Conservation (phyloP, 345 rosid genomes). For the Acer negundo region DNA sequence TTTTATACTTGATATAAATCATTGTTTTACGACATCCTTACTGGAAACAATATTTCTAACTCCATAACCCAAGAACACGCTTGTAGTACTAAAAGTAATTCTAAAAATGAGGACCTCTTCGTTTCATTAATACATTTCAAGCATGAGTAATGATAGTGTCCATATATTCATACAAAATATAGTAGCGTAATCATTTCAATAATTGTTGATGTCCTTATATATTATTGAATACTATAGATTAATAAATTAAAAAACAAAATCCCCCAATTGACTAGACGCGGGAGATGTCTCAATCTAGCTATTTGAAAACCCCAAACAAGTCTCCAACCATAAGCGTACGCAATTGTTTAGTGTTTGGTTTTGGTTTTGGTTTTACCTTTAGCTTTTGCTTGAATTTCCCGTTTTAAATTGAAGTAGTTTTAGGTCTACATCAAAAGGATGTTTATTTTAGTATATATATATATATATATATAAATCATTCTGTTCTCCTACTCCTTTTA, state of each 20-base stretch:
- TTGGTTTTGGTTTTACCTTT: neutral
- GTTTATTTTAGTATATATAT: neutral
- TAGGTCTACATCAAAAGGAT: conserved; percentile 1
- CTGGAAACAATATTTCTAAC: too few species aligned
- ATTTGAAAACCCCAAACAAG: neutral
- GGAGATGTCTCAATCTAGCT: neutral
- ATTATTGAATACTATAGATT: too few species aligned
- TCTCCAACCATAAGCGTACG: neutral
- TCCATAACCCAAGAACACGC: too few species aligned
- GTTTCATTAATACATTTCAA: too few species aligned
- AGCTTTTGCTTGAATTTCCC: neutral
- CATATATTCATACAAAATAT: too few species aligned
- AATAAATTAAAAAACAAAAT: neutral
- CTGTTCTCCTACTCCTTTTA: neutral
- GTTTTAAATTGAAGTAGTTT: conserved; percentile 10
- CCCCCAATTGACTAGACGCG: neutral
- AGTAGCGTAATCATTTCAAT: neutral
- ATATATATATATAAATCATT: neutral
- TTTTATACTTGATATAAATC: too few species aligned
- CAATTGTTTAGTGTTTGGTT: neutral
- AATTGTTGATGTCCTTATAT: neutral
- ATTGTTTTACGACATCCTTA: too few species aligned
- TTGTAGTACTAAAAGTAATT: too few species aligned
- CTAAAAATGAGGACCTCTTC: too few species aligned
- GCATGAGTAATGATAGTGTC: too few species aligned